Percentiles rank a stretch among this genome's conserved stretches.
phyloP scores from a whole-genome alignment of 1,139 yeast genomes.

The Scheffersomyces stambukii region DNA sequence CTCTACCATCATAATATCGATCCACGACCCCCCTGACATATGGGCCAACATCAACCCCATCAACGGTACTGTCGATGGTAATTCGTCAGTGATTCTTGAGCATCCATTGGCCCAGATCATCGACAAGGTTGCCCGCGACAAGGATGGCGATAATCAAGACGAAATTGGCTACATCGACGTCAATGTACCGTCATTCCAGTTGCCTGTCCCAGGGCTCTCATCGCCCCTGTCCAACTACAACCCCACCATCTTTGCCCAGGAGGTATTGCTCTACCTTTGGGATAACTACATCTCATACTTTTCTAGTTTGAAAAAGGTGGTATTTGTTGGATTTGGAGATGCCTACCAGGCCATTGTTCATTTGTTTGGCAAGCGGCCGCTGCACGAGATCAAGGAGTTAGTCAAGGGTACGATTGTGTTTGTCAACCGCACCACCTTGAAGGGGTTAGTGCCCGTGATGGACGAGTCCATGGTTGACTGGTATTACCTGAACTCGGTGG shows the following conservation, averaged over 20 bases:
- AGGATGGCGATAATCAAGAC: conserved; percentile 49
- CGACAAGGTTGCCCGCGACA: conserved; percentile 25
- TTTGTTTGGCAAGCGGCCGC: conserved; percentile 73
- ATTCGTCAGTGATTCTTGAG: conserved; percentile 59
- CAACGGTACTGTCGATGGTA: conserved; percentile 72
- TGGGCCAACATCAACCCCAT: conserved; percentile 87
- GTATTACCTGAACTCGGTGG: conserved; percentile 83
- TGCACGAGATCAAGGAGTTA: conserved; percentile 50
- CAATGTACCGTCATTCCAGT: conserved; percentile 56
- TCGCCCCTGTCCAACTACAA: conserved; percentile 39
- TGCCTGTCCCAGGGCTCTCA: conserved; percentile 25
- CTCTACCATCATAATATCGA: conserved; percentile 59
- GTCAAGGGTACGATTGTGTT: conserved; percentile 75
- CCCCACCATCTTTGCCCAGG: conserved; percentile 69
- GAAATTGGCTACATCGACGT: conserved; percentile 81
- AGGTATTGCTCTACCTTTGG: conserved; percentile 76
- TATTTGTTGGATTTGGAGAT: conserved; percentile 87
- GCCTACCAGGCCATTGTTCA: conserved; percentile 86
- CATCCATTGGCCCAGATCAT: conserved; percentile 40
- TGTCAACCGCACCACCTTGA: conserved; percentile 59
- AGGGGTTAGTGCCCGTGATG: conserved; percentile 77
- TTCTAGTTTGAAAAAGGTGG: conserved; percentile 59
- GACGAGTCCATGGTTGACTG: conserved; percentile 90
- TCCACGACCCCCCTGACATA: conserved; percentile 91
- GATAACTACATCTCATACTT: conserved; percentile 83